These are phyloP conservation scores for Nannochloris sp. DNA, from an alignment of 139 green algal species.

Conservation along the genomic window DNA sequence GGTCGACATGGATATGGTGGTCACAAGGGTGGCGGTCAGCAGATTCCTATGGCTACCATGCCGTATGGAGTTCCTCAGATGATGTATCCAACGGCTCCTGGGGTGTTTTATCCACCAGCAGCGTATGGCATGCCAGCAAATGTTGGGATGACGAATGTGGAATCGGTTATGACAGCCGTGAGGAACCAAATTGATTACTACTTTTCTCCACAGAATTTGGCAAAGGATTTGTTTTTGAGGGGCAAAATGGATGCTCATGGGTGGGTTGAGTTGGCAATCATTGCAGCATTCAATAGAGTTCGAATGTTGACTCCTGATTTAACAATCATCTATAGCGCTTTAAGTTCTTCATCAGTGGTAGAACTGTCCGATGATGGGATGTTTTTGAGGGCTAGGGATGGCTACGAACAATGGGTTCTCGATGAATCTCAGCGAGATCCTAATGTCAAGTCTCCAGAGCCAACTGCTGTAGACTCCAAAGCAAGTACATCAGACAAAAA, in stretches of 20 bases:
- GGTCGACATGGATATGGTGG: slow-evolving; percentile 3
- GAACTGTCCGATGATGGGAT: slow-evolving; percentile 49
- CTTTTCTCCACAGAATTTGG: slow-evolving; percentile 90
- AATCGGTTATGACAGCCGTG: slow-evolving; percentile 47
- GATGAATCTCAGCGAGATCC: slow-evolving; percentile 46
- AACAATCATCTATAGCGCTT: slow-evolving; percentile 52
- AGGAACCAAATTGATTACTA: slow-evolving; percentile 92
- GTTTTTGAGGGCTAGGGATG: slow-evolving; percentile 40
- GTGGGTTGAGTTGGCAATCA: slow-evolving; percentile 77
- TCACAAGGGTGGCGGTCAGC: background rate
- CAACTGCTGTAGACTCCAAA: slow-evolving; percentile 8
- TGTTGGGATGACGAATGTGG: slow-evolving; percentile 10
- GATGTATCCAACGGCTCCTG: slow-evolving; percentile 28
- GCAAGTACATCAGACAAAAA: background rate
- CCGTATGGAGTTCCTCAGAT: background rate
- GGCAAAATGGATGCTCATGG: slow-evolving; percentile 87
- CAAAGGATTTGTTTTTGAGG: slow-evolving; percentile 87
- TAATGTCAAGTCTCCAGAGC: slow-evolving; percentile 3
- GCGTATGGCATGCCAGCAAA: slow-evolving; percentile 31
- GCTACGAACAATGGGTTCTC: slow-evolving; percentile 66
- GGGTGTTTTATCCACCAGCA: slow-evolving; percentile 64
- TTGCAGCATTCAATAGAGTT: slow-evolving; percentile 88
- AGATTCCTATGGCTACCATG: background rate
- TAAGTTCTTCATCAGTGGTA: slow-evolving; percentile 17
- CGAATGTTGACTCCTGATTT: slow-evolving; percentile 81